Percentiles rank a stretch among this genome's conserved stretches.
Conservation (phyloP, 2,329 filamentous ascomycete species). For the Penicillium expansum region DNA sequence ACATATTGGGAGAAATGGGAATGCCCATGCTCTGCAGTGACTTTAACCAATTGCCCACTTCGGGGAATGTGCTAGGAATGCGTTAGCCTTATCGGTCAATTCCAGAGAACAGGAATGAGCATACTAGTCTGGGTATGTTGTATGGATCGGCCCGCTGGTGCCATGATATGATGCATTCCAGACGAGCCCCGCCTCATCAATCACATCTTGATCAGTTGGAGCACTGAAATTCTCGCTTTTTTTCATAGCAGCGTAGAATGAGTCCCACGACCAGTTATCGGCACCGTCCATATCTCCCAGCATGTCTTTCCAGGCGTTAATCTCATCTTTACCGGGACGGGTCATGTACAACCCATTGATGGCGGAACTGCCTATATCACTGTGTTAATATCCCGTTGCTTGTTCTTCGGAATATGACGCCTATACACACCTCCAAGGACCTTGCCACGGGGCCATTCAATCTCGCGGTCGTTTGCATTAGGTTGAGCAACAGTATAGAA, state of each 20-base stretch:
- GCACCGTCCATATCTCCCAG: slow-evolving; percentile 36
- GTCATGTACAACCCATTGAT: slow-evolving; percentile 39
- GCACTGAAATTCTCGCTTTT: slow-evolving; percentile 29
- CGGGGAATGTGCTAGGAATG: slow-evolving; percentile 27
- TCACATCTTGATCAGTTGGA: slow-evolving; percentile 16
- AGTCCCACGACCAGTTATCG: slow-evolving; percentile 37
- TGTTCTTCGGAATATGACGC: neutral
- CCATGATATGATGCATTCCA: slow-evolving; percentile 26
- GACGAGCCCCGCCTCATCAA: slow-evolving; percentile 23
- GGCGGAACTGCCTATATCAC: slow-evolving; percentile 31
- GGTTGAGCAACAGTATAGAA: slow-evolving; percentile 32
- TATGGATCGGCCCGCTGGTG: slow-evolving; percentile 26
- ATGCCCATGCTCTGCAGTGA: slow-evolving; percentile 27
- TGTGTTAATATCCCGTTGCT: neutral
- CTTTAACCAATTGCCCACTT: slow-evolving; percentile 28
- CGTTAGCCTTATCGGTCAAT: slow-evolving; percentile 5
- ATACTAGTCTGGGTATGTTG: slow-evolving; percentile 29
- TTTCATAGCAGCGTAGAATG: slow-evolving; percentile 36
- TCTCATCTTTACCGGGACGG: slow-evolving; percentile 32
- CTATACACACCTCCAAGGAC: slow-evolving; percentile 31
- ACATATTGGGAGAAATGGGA: slow-evolving; percentile 28
- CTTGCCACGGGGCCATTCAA: slow-evolving; percentile 37
- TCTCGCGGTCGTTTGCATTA: slow-evolving; percentile 29
- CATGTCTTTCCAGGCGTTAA: slow-evolving; percentile 35
- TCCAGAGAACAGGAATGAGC: neutral